phyloP scores from a whole-genome alignment of 257 asterid species.

The Solanum acaule region DNA sequence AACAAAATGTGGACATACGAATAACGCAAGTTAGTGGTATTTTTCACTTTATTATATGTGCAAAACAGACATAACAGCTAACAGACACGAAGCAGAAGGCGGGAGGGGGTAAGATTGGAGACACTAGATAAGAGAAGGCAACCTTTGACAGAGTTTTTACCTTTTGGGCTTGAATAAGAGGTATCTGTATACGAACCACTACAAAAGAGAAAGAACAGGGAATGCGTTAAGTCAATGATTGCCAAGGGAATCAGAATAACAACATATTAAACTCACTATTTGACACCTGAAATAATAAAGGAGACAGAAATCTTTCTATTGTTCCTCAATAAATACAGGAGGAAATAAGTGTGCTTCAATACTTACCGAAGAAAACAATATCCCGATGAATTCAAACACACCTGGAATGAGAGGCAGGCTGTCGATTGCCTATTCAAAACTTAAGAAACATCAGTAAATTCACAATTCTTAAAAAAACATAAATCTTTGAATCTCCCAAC shows the following conservation, averaged over 20 bases:
- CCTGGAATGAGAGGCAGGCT: conserved; percentile 67
- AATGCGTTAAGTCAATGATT: conserved; percentile 4
- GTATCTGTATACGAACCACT: conserved; percentile 91
- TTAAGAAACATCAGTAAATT: conserved; percentile 4
- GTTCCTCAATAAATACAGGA: not conserved
- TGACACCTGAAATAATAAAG: not conserved
- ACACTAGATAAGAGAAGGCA: not conserved
- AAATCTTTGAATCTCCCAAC: not conserved
- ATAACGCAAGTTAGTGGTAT: not conserved
- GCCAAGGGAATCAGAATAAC: not conserved
- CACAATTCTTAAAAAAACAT: not conserved
- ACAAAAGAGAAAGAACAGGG: conserved; percentile 12
- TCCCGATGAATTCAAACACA: conserved; percentile 64
- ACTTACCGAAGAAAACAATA: conserved; percentile 77
- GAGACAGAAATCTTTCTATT: not conserved
- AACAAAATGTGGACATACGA: not conserved
- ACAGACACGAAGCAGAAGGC: not conserved
- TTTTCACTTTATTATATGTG: not conserved
- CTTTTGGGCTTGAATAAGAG: conserved; percentile 91
- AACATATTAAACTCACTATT: not conserved
- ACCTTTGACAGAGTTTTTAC: conserved; percentile 17
- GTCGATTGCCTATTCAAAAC: conserved; percentile 55
- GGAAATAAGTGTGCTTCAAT: not conserved
- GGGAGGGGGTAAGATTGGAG: not conserved
- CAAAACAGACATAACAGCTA: not conserved